These are phyloP conservation scores for Solioccasus polychromus DNA, from an alignment of 768 basidiomycete species.

Conservation along the genomic window DNA sequence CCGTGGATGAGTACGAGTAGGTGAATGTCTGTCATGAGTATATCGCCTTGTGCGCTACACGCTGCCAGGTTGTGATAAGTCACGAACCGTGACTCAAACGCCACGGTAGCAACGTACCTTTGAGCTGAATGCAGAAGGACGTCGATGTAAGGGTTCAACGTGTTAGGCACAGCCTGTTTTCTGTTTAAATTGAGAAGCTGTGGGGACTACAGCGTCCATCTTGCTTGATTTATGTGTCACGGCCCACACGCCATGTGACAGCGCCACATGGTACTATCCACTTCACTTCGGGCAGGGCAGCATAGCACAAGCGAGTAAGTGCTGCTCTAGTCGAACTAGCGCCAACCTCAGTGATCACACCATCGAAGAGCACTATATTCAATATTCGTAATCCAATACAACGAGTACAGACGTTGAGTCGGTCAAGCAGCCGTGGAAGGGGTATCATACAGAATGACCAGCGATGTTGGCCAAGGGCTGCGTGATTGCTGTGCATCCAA, in stretches of 20 bases:
- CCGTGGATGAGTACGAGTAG: slow-evolving; percentile 50
- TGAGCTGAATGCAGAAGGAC: background rate
- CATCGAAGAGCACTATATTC: too few species aligned
- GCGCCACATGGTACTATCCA: too few species aligned
- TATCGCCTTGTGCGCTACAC: slow-evolving; percentile 2
- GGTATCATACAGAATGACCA: slow-evolving; percentile 49
- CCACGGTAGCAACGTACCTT: slow-evolving; percentile 2
- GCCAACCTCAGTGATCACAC: too few species aligned
- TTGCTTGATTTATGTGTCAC: background rate
- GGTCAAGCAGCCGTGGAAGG: slow-evolving; percentile 18
- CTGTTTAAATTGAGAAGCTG: background rate
- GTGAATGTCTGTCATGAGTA: slow-evolving; percentile 33
- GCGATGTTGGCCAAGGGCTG: slow-evolving; percentile 64
- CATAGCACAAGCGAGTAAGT: too few species aligned
- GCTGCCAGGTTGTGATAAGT: background rate
- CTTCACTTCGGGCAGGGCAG: too few species aligned
- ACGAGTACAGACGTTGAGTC: background rate
- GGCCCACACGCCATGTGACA: background rate
- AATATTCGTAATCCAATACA: too few species aligned
- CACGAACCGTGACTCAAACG: background rate
- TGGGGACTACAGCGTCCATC: slow-evolving; percentile 1
- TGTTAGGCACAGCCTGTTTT: background rate
- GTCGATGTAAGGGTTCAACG: slow-evolving; percentile 1
- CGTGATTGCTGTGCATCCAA: slow-evolving; percentile 48
- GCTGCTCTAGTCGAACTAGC: background rate